phyloP scores from a whole-genome alignment of 306 rosid species.

The Glycyrrhiza uralensis region DNA sequence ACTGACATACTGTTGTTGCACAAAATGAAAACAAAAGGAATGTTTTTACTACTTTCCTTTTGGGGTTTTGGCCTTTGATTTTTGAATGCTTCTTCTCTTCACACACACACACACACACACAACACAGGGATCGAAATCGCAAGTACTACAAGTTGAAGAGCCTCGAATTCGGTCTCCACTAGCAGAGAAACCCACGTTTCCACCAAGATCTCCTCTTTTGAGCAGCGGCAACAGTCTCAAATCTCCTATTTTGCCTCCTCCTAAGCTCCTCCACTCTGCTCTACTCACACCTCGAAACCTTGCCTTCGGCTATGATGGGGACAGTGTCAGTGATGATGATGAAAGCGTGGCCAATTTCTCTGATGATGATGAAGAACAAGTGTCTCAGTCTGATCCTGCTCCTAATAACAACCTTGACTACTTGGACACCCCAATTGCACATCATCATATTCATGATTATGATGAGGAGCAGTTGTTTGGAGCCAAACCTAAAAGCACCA shows the following conservation, averaged over 20 bases:
- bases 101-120: slow-evolving; percentile 12
- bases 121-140: slow-evolving; percentile 47
- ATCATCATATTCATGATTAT: too few species aligned
- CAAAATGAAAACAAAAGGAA: too few species aligned
- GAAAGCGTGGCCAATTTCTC: slow-evolving; percentile 52
- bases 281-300: slow-evolving; percentile 49
- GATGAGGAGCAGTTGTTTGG: slow-evolving; percentile 62
- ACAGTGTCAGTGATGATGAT: slow-evolving; percentile 16
- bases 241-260: slow-evolving; percentile 67
- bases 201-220: slow-evolving; percentile 61
- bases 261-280: slow-evolving; percentile 64
- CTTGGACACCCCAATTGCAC: slow-evolving; percentile 36
- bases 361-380: slow-evolving; percentile 67
- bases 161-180: slow-evolving; percentile 60
- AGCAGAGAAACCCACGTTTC: slow-evolving; percentile 42
- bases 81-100: neutral
- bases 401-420: slow-evolving; percentile 33
- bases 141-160: slow-evolving; percentile 36
- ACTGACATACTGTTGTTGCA: too few species aligned
- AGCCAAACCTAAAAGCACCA: slow-evolving; percentile 1
- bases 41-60: neutral
- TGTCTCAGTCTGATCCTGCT: slow-evolving; percentile 5
- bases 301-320: slow-evolving; percentile 28
- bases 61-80: too few species aligned
- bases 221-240: slow-evolving; percentile 29